phyloP scores from a whole-genome alignment of 108 stramenopile species.

The Cyclotella sp. region DNA sequence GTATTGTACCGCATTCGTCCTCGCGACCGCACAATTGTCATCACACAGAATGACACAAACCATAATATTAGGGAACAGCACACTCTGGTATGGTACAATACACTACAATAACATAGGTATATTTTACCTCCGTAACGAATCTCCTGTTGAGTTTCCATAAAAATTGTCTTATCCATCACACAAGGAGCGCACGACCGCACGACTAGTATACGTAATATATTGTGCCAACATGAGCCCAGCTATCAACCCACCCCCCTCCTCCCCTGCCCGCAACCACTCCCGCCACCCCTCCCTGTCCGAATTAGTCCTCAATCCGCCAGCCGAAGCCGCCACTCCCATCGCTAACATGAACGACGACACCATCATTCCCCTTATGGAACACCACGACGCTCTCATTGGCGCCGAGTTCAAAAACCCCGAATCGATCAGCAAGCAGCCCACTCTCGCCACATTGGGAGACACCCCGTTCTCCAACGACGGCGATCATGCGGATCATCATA shows the following conservation, averaged over 20 bases:
- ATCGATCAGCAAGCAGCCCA: slow-evolving; percentile 47
- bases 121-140: no score
- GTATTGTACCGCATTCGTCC: no score
- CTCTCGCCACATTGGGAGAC: slow-evolving; percentile 55
- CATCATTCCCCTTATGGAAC: slow-evolving; percentile 28
- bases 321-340: background rate
- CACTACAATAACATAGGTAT: no score
- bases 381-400: slow-evolving; percentile 59
- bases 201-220: no score
- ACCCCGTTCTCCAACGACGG: slow-evolving; percentile 54
- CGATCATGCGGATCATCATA: slow-evolving; percentile 49
- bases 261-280: background rate
- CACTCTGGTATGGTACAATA: no score
- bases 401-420: slow-evolving; percentile 52
- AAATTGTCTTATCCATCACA: no score
- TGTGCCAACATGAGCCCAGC: background rate
- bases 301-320: slow-evolving; percentile 25
- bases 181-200: no score
- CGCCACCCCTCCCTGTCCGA: slow-evolving; percentile 31
- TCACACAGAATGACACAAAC: no score
- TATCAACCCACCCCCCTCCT: background rate
- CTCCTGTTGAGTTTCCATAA: no score
- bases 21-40: no score
- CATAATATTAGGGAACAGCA: no score
- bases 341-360: background rate